Percentiles rank a stretch among this genome's conserved stretches.
These are phyloP conservation scores for Clonostachys solani DNA, from an alignment of 2,329 filamentous ascomycete species.

Conservation along the genomic window DNA sequence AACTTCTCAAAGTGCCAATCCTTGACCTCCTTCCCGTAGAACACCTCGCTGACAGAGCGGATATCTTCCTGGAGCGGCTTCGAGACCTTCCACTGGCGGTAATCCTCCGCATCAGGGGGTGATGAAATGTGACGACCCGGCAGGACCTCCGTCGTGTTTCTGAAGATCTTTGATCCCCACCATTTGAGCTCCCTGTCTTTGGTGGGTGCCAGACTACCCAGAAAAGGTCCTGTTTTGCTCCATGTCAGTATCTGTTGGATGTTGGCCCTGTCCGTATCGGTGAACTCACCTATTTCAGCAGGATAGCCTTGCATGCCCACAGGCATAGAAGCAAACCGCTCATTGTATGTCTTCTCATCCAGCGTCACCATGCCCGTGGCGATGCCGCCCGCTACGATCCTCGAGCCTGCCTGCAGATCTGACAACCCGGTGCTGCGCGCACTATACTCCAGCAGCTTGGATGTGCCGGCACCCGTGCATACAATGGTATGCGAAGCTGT, in stretches of 20 bases:
- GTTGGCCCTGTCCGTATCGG: background rate
- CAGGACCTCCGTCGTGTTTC: constrained; percentile 45
- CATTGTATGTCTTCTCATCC: constrained; percentile 35
- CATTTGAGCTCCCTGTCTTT: constrained; percentile 48
- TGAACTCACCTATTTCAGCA: constrained; percentile 19
- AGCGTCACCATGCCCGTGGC: constrained; percentile 54
- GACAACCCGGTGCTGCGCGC: constrained; percentile 35
- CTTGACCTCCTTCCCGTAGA: constrained; percentile 53
- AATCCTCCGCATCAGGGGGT: constrained; percentile 52
- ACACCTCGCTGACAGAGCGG: constrained; percentile 46
- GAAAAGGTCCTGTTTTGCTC: constrained; percentile 37
- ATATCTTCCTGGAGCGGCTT: constrained; percentile 53
- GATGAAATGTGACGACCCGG: constrained; percentile 51
- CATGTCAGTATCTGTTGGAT: background rate
- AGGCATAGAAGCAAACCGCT: constrained; percentile 43
- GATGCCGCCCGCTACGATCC: constrained; percentile 57
- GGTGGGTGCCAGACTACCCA: constrained; percentile 53
- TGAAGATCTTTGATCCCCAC: constrained; percentile 59
- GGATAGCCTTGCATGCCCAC: constrained; percentile 36
- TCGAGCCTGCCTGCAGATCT: constrained; percentile 44
- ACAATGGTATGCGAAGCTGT: constrained; percentile 47
- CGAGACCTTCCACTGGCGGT: constrained; percentile 59
- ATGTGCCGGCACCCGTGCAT: constrained; percentile 54
- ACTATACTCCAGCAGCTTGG: constrained; percentile 48
- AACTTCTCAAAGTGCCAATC: constrained; percentile 57